Conservation (phyloP, 352 stramenopile genomes). For the Phytophthora agathidicida region DNA sequence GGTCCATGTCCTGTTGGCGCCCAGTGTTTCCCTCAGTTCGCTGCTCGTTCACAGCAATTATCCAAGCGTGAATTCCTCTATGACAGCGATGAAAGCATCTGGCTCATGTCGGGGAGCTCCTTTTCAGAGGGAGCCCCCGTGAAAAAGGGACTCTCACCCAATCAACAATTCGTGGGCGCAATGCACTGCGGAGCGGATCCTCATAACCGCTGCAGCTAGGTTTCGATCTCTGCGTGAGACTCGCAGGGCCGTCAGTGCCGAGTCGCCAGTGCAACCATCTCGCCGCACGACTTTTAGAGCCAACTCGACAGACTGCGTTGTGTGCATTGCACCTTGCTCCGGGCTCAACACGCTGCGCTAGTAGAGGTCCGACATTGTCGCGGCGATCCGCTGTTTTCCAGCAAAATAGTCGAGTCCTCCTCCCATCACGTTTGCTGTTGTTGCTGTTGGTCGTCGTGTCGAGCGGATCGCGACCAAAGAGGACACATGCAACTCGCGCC, state of each 20-base stretch:
- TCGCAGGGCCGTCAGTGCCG: neutral
- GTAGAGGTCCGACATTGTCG: slow-evolving; percentile 25
- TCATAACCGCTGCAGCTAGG: neutral
- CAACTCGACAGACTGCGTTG: too few species aligned
- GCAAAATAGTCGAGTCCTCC: slow-evolving; percentile 27
- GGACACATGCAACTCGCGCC: slow-evolving; percentile 4
- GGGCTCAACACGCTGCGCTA: slow-evolving; percentile 32
- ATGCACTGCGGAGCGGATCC: too few species aligned
- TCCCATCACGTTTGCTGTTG: slow-evolving; percentile 10
- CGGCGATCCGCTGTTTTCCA: slow-evolving; percentile 21
- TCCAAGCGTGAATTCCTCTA: slow-evolving; percentile 2
- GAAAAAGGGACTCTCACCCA: slow-evolving; percentile 5
- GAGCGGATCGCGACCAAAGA: slow-evolving; percentile 7
- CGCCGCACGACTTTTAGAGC: slow-evolving; percentile 8
- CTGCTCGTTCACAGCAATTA: neutral
- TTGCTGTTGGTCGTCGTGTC: slow-evolving; percentile 14
- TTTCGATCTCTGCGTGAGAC: neutral
- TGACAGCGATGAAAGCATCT: slow-evolving; percentile 25
- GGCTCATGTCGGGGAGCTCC: slow-evolving; percentile 1
- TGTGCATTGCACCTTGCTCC: slow-evolving; percentile 5
- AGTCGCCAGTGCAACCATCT: slow-evolving; percentile 2
- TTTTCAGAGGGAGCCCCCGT: slow-evolving; percentile 3
- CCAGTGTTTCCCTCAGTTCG: slow-evolving; percentile 11
- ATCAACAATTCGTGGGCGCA: slow-evolving; percentile 4
- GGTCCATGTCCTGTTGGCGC: slow-evolving; percentile 13